phyloP scores from a whole-genome alignment of 495 filamentous ascomycete species.

The Penicillium ochrochloron region DNA sequence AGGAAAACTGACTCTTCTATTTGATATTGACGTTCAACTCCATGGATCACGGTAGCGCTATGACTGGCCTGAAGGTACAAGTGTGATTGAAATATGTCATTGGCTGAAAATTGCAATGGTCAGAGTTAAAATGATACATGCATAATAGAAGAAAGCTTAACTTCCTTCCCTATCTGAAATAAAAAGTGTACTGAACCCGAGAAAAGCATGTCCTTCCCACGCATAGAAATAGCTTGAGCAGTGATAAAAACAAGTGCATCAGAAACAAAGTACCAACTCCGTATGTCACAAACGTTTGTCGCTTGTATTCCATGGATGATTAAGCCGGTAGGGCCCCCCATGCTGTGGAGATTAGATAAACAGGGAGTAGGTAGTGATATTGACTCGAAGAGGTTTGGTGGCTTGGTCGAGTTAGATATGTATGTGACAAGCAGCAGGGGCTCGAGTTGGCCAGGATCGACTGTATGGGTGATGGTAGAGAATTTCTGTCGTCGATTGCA shows the following conservation, averaged over 20 bases:
- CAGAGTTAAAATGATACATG: constrained; percentile 6
- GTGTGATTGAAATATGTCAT: neutral
- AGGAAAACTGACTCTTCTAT: neutral
- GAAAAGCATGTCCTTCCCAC: neutral
- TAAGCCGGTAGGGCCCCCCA: neutral
- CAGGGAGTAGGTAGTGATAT: neutral
- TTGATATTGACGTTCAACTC: neutral
- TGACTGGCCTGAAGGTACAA: neutral
- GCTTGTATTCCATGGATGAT: constrained; percentile 1
- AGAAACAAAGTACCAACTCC: constrained; percentile 1
- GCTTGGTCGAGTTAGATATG: neutral
- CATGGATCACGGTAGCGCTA: neutral
- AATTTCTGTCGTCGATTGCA: neutral
- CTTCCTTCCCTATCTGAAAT: neutral
- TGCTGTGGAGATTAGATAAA: neutral
- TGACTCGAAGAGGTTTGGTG: neutral
- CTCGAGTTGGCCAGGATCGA: neutral
- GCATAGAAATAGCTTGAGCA: neutral
- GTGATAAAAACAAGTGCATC: neutral
- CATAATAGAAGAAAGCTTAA: neutral
- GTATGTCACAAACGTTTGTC: neutral
- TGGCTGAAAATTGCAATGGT: neutral
- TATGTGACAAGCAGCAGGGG: neutral
- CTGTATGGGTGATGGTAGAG: neutral
- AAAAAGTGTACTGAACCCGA: neutral